A percentile compares a stretch with the other conserved stretches of the same genome.
These are phyloP conservation scores for Diutina rugosa DNA, from an alignment of 1,139 yeast genomes.

Conservation along the genomic window DNA sequence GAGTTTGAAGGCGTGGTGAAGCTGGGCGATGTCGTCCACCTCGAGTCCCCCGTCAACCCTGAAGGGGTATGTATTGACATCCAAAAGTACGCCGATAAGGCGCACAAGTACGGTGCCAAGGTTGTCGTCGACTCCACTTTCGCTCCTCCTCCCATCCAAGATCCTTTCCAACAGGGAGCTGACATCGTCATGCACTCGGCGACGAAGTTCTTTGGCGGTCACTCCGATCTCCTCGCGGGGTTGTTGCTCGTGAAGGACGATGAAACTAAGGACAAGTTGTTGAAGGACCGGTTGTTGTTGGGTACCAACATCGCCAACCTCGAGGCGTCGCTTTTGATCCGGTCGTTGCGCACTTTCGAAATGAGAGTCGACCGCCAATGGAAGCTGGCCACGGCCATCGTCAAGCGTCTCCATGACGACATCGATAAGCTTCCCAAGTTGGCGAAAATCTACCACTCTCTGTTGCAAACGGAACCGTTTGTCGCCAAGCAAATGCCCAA, in stretches of 20 bases:
- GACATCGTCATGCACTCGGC: slow-evolving; percentile 84
- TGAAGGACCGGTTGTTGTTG: slow-evolving; percentile 48
- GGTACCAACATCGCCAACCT: slow-evolving; percentile 74
- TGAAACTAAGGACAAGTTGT: slow-evolving; percentile 30
- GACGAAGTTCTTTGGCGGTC: slow-evolving; percentile 87
- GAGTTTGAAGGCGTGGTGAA: slow-evolving; percentile 14
- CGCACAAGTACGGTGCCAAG: slow-evolving; percentile 59
- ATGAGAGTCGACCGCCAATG: slow-evolving; percentile 59
- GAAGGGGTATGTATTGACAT: slow-evolving; percentile 61
- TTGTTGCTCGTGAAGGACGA: slow-evolving; percentile 49
- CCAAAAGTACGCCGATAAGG: slow-evolving; percentile 44
- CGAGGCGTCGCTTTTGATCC: slow-evolving; percentile 58
- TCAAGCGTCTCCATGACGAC: slow-evolving; percentile 41
- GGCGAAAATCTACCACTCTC: slow-evolving; percentile 50
- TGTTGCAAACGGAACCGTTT: slow-evolving; percentile 55
- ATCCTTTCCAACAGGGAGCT: slow-evolving; percentile 70
- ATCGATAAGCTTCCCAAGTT: slow-evolving; percentile 34
- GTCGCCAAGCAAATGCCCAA: slow-evolving; percentile 51
- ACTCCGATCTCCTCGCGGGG: slow-evolving; percentile 81
- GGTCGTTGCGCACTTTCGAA: slow-evolving; percentile 73
- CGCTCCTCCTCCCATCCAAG: slow-evolving; percentile 85
- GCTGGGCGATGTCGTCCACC: slow-evolving; percentile 65
- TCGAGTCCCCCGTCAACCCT: slow-evolving; percentile 87
- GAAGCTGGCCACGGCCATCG: slow-evolving; percentile 47
- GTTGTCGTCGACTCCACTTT: slow-evolving; percentile 75